Evolutionary conservation across 2,329 filamentous ascomycete genomes (phyloP).

Genomic region (Aspergillus ochraceoroseus): DNA sequence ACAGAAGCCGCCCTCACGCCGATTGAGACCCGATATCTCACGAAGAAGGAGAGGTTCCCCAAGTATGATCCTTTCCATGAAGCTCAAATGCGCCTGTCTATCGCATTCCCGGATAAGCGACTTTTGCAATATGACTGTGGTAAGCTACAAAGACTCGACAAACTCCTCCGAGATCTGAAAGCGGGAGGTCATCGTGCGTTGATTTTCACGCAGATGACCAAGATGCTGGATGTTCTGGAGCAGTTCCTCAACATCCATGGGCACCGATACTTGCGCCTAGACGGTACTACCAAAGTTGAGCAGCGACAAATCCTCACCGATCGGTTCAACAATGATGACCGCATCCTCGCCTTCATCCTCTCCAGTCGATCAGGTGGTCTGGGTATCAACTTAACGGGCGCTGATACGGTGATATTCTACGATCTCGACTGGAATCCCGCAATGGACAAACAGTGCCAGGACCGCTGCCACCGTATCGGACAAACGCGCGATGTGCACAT

Average conservation of each 20-base stretch:
- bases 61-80: constrained; percentile 83
- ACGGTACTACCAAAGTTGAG: constrained; percentile 94
- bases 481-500: constrained; percentile 98
- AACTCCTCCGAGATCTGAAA: constrained; percentile 78
- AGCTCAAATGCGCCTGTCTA: constrained; percentile 83
- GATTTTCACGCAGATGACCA: constrained; percentile 99
- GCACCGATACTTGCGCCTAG: constrained; percentile 90
- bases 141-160: constrained; percentile 86
- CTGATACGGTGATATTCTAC: constrained; percentile 97
- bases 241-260: constrained; percentile 97
- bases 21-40: constrained; percentile 49
- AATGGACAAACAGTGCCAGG: constrained; percentile 99
- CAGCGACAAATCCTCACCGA: constrained; percentile 93
- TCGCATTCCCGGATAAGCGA: constrained; percentile 93
- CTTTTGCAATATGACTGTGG: constrained; percentile 97
- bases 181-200: constrained; percentile 85
- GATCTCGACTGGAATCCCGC: constrained; percentile 99
- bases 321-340: constrained; percentile 89
- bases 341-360: constrained; percentile 91
- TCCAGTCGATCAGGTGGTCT: constrained; percentile 91
- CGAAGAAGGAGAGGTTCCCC: constrained; percentile 48
- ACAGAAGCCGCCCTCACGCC: constrained; percentile 63
- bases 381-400: constrained; percentile 93
- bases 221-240: constrained; percentile 93
- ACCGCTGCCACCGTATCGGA: constrained; percentile 92